Base-by-base conservation (phyloP, 805 yeast species). In the Barnettozyma sucrosica region DNA sequence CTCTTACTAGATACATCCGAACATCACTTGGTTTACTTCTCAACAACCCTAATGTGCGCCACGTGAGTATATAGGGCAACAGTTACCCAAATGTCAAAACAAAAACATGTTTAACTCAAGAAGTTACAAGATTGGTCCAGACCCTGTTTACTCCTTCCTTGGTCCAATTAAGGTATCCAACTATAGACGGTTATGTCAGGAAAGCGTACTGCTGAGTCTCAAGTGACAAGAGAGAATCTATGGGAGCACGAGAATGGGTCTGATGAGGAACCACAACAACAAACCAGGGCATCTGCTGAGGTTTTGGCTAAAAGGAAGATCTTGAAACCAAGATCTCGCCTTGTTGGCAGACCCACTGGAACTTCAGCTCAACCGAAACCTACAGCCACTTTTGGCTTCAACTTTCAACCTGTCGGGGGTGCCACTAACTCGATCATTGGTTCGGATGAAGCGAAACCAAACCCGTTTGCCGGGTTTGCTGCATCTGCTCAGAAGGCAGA, bases 291-390 rank as follows among this genome's bases (percentile, higher is more conserved):
- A 0, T 72, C 85, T 1, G 70, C 76, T 3, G 80, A 73, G 5
- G 81, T 79, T 6, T 64, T 89, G 75, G 77, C 89, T 24, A 74
- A 68, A 47, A 72, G 97, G 58, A 84, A 80, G 68, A 85, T 87
- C 48, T 75, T 86, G 24, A 71, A 75, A 58, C 84, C 85, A 14
- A 73, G 68, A 57, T 66, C 69, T 21, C 74, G 74, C 59, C 55
- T 67, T 51, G 61, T 42, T 36, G 51, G 61, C 6, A 56, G 52
- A 33, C 41, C 47, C 4, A 8, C 48, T 18, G 43, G 21, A 5
- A 8, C 34, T 4, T 11, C 26, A 16, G 24, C 40, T n/a, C 8
- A 24, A 23, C 43, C 46, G 9, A 36, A 36, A 19, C 39, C 46
- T 13, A 7, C 55, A n/a, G 30, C 46, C 6, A 40, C 33, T 10